Evolutionary conservation across 257 asterid species (phyloP).

Genomic region (Leonotis leonurus): DNA sequence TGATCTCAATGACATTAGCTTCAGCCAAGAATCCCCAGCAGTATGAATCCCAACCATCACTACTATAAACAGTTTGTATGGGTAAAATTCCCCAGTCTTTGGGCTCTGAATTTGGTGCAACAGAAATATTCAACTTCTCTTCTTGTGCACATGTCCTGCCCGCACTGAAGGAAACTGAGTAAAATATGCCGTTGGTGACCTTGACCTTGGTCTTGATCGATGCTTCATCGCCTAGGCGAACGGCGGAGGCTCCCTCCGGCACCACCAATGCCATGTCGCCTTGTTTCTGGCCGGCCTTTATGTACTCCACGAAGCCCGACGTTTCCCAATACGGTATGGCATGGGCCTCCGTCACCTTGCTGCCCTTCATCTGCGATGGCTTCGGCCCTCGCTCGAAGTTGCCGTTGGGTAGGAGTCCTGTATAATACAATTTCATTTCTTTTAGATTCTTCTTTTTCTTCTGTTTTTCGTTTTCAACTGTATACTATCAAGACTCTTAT

Average conservation of each 20-base stretch:
- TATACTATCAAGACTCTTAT: too few species aligned
- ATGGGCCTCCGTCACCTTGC: slow-evolving; percentile 38
- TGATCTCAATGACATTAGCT: slow-evolving; percentile 22
- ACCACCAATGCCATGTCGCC: slow-evolving; percentile 81
- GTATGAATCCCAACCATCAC: slow-evolving; percentile 49
- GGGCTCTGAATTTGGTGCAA: slow-evolving; percentile 33
- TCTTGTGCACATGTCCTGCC: slow-evolving; percentile 83
- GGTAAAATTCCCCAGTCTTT: slow-evolving; percentile 38
- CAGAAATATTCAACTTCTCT: slow-evolving; percentile 47
- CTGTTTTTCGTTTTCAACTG: too few species aligned
- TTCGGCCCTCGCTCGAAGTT: slow-evolving; percentile 70
- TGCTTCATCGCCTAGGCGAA: slow-evolving; percentile 77
- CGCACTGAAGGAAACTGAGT: slow-evolving; percentile 57
- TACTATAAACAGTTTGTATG: slow-evolving; percentile 42
- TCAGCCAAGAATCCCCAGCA: slow-evolving; percentile 39
- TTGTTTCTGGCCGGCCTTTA: slow-evolving; percentile 68
- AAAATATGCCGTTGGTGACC: slow-evolving; percentile 35
- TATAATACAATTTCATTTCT: too few species aligned
- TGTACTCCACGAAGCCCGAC: slow-evolving; percentile 71
- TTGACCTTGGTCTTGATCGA: slow-evolving; percentile 47
- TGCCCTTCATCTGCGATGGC: slow-evolving; percentile 57
- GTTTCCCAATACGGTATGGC: slow-evolving; percentile 67
- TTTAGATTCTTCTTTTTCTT: too few species aligned
- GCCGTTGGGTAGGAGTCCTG: slow-evolving; percentile 79
- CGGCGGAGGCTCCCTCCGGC: slow-evolving; percentile 73